Conservation (phyloP, 2,329 filamentous ascomycete species). For the Talaromyces atroroseus region DNA sequence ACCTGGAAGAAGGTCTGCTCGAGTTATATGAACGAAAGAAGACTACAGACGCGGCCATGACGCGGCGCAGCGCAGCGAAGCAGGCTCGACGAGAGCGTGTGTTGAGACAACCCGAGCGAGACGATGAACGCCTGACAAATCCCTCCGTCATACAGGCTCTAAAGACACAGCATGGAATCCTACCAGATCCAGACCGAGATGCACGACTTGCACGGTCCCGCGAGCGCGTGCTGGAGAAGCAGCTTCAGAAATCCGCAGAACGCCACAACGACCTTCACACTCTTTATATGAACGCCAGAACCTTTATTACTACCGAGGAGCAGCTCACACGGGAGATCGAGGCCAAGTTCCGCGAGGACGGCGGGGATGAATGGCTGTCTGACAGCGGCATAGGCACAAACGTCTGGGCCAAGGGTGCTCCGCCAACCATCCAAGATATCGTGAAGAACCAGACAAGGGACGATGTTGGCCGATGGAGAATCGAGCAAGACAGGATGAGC, state of each 20-base stretch:
- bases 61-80: constrained; percentile 41
- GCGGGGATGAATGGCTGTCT: constrained; percentile 39
- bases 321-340: constrained; percentile 72
- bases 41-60: constrained; percentile 32
- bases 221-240: constrained; percentile 38
- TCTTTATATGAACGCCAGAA: constrained; percentile 80
- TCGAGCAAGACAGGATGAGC: constrained; percentile 55
- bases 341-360: constrained; percentile 63
- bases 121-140: constrained; percentile 72
- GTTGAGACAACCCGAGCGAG: constrained; percentile 60
- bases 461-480: constrained; percentile 31
- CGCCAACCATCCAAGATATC: constrained; percentile 36
- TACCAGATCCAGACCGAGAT: constrained; percentile 60
- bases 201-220: constrained; percentile 44
- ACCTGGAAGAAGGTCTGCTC: constrained; percentile 65
- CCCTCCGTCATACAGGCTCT: constrained; percentile 57
- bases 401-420: constrained; percentile 48
- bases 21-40: constrained; percentile 65
- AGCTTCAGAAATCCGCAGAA: constrained; percentile 51
- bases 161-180: constrained; percentile 45
- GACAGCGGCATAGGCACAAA: constrained; percentile 40
- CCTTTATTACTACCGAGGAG: constrained; percentile 78
- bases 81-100: constrained; percentile 47
- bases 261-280: constrained; percentile 71
- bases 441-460: constrained; percentile 27